phyloP scores from a whole-genome alignment of 345 rosid genomes.

The Lepidium aucheri region DNA sequence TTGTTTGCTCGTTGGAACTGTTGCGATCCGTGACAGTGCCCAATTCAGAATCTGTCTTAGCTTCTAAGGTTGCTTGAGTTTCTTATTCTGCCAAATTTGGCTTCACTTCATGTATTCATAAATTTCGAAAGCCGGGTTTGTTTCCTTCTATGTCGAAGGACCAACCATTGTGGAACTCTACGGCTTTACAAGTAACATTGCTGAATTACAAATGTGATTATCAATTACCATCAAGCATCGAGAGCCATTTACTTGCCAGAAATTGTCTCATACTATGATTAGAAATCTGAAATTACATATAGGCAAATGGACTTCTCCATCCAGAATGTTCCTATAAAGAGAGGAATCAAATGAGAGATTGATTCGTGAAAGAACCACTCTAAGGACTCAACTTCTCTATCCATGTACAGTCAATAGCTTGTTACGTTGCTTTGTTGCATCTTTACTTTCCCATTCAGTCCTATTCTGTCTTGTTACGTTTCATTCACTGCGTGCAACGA shows the following conservation, averaged over 20 bases:
- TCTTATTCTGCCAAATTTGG: background rate
- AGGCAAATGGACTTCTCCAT: background rate
- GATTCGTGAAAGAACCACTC: background rate
- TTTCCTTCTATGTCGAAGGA: background rate
- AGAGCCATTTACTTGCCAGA: background rate
- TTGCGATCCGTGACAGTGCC: conserved; percentile 83
- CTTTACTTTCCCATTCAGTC: background rate
- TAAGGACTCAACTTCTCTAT: conserved; percentile 1
- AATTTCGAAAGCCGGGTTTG: background rate
- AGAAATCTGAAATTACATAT: background rate
- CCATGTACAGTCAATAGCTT: background rate
- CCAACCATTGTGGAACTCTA: background rate
- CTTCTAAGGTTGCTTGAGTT: conserved; percentile 47
- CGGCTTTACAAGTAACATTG: background rate
- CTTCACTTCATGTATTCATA: conserved; percentile 10
- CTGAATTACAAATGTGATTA: background rate
- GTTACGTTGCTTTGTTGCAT: background rate
- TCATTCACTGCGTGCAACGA: background rate
- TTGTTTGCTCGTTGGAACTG: conserved; percentile 80
- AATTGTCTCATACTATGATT: background rate
- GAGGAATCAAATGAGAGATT: background rate
- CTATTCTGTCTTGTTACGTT: background rate
- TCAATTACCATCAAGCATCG: background rate
- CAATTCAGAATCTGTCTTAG: conserved; percentile 42
- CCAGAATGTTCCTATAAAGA: background rate